phyloP scores from a whole-genome alignment of 179 eudicot species.

The Spergularia azorica region DNA sequence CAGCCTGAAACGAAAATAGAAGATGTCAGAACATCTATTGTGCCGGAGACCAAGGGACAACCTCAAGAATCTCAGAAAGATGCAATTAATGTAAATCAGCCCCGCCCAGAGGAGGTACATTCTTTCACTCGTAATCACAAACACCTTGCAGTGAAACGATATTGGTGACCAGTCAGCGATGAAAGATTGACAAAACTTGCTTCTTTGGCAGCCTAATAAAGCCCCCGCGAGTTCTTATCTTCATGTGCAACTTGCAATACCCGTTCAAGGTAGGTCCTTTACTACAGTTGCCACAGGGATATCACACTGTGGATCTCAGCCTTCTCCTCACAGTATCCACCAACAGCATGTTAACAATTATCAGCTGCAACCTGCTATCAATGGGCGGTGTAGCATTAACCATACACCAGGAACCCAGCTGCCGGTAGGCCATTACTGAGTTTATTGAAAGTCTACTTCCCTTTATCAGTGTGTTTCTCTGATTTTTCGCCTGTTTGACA shows the following conservation, averaged over 20 bases:
- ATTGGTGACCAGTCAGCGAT: neutral
- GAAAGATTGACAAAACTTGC: neutral
- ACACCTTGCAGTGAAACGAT: neutral
- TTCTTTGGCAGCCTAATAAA: constrained; percentile 26
- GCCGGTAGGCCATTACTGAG: constrained; percentile 14
- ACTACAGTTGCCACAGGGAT: constrained; percentile 3
- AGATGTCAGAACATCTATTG: constrained; percentile 10
- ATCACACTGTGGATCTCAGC: neutral
- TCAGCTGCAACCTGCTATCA: constrained; percentile 10
- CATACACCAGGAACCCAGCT: constrained; percentile 26
- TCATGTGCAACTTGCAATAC: constrained; percentile 25
- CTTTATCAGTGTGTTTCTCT: neutral
- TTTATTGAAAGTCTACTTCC: neutral
- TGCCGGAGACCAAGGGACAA: neutral
- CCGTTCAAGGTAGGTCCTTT: constrained; percentile 24
- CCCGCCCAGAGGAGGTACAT: constrained; percentile 23
- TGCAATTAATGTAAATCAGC: constrained; percentile 1
- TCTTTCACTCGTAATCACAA: neutral
- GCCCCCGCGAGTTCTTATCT: constrained; percentile 18
- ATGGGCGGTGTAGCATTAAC: neutral
- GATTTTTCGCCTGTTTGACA: constrained; percentile 4
- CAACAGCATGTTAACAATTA: constrained; percentile 10
- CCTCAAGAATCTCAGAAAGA: constrained; percentile 18
- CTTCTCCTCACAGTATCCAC: constrained; percentile 6
- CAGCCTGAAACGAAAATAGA: constrained; percentile 14